Conservation (phyloP, 2,329 filamentous ascomycete genomes). For the Hypoxylon sp. region DNA sequence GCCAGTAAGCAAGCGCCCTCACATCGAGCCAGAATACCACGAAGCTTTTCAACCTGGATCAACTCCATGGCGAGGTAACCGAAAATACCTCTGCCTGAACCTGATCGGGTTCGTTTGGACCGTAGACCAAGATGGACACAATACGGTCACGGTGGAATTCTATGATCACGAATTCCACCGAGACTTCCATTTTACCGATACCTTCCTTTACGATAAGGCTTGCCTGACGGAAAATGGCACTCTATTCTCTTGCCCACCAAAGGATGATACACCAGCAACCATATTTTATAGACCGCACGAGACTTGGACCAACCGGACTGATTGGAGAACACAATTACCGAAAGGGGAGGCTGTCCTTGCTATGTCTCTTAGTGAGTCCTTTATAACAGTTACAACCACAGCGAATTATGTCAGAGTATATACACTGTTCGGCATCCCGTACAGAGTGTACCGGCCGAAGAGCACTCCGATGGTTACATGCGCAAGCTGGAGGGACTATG, state of each 20-base stretch:
- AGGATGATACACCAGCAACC: constrained; percentile 76
- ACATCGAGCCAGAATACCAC: constrained; percentile 78
- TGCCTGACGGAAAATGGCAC: constrained; percentile 89
- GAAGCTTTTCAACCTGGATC: constrained; percentile 92
- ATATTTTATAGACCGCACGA: constrained; percentile 99
- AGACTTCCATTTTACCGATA: constrained; percentile 98
- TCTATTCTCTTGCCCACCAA: constrained; percentile 85
- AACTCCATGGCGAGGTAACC: constrained; percentile 94
- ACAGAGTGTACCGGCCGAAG: constrained; percentile 92
- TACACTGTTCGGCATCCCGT: constrained; percentile 91
- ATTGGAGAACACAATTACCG: constrained; percentile 93
- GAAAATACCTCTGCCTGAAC: constrained; percentile 94
- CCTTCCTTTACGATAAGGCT: constrained; percentile 95
- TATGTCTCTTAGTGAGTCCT: constrained; percentile 92
- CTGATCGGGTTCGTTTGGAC: constrained; percentile 97
- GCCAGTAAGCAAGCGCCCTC: constrained; percentile 65
- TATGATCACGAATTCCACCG: constrained; percentile 94
- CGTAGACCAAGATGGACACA: constrained; percentile 91
- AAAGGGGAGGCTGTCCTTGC: constrained; percentile 87
- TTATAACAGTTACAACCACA: constrained; percentile 89
- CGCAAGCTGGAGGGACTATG: constrained; percentile 93
- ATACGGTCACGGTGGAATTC: constrained; percentile 97
- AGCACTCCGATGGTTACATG: constrained; percentile 91
- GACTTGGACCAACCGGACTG: constrained; percentile 90
- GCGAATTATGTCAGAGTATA: constrained; percentile 92